Evolutionary conservation across 2,329 filamentous ascomycete species (phyloP).

Genomic region (Mycosphaerella sp.): DNA sequence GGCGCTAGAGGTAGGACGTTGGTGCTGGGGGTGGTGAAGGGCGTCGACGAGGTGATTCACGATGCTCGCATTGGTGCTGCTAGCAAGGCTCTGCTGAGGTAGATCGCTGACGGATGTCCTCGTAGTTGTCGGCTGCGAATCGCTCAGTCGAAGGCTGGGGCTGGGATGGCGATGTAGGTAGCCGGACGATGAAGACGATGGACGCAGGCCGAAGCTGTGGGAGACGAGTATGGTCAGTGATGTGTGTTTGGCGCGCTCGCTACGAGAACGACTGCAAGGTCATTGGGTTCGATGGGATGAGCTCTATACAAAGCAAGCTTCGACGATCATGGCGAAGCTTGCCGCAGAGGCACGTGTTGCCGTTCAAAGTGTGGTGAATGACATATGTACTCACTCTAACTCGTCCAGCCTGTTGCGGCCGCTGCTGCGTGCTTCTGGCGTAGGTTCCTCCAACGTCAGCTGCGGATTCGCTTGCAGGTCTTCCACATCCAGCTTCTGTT

Average conservation of each 20-base stretch:
- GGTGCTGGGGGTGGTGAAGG: conserved; percentile 17
- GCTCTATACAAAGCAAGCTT: conserved; percentile 15
- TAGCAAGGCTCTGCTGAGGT: conserved; percentile 38
- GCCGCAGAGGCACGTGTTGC: neutral
- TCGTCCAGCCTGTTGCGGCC: neutral
- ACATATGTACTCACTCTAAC: conserved; percentile 4
- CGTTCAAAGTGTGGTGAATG: neutral
- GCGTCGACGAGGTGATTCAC: conserved; percentile 51
- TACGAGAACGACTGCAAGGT: neutral
- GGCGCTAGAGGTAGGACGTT: conserved; percentile 21
- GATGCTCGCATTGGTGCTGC: conserved; percentile 36
- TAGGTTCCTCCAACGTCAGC: conserved; percentile 16
- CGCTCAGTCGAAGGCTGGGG: neutral
- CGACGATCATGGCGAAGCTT: conserved; percentile 3
- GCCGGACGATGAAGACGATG: conserved; percentile 2
- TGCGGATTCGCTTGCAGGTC: conserved; percentile 8
- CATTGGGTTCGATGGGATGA: conserved; percentile 11
- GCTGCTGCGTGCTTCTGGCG: conserved; percentile 13
- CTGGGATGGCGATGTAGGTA: conserved; percentile 1
- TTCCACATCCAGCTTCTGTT: conserved; percentile 13
- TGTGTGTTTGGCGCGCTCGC: neutral
- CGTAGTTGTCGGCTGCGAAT: neutral
- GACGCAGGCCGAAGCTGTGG: conserved; percentile 7
- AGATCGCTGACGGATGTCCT: conserved; percentile 12
- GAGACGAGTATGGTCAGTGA: neutral